phyloP scores from a whole-genome alignment of 345 rosid genomes.

The Acer saccharum region DNA sequence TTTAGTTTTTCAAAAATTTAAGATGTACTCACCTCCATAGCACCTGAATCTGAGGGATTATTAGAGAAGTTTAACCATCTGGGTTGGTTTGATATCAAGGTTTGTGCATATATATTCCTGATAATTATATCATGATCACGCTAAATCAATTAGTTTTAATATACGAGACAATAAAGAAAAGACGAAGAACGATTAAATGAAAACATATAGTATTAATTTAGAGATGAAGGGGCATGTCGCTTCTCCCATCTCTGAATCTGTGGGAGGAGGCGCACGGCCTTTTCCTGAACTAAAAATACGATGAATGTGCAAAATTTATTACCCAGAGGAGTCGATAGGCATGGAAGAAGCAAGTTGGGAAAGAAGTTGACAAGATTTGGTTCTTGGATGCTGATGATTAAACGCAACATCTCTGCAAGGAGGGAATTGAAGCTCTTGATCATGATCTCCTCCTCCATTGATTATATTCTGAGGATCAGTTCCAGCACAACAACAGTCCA shows the following conservation, averaged over 20 bases:
- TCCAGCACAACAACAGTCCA: conserved; percentile 86
- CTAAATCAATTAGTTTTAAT: too few relatives aligned
- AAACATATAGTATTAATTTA: too few relatives aligned
- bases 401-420: conserved; percentile 69
- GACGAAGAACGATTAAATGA: background rate
- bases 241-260: too few relatives aligned
- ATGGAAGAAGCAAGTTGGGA: conserved; percentile 67
- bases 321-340: conserved; percentile 69
- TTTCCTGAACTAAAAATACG: too few relatives aligned
- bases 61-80: conserved; percentile 67
- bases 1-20: too few relatives aligned
- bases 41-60: conserved; percentile 42
- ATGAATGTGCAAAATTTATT: background rate
- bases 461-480: conserved; percentile 28
- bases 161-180: too few relatives aligned
- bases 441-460: conserved; percentile 30
- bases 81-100: conserved; percentile 67
- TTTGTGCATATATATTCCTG: conserved; percentile 63
- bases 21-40: conserved; percentile 44
- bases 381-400: conserved; percentile 54
- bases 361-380: conserved; percentile 71
- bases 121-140: background rate
- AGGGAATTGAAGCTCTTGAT: conserved; percentile 49
- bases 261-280: too few relatives aligned
- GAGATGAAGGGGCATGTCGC: too few relatives aligned